These are phyloP conservation scores for Rhodamnia argentea DNA, from an alignment of 345 rosid species.

Conservation along the genomic window DNA sequence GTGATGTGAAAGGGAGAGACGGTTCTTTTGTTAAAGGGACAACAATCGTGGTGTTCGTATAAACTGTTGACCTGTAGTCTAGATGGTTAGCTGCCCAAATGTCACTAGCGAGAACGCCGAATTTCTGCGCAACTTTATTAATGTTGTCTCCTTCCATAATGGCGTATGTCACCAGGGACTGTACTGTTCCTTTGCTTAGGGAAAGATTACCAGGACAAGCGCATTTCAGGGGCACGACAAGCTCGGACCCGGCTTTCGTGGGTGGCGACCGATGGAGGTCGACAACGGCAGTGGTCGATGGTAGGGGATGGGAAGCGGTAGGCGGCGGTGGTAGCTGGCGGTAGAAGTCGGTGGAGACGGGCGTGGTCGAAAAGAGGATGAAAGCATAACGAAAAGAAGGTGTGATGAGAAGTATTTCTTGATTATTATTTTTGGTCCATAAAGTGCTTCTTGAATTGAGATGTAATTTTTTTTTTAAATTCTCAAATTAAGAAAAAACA, in stretches of 20 bases:
- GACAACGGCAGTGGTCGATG: no score
- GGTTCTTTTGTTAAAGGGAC: slow-evolving; percentile 26
- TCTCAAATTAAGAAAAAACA: no score
- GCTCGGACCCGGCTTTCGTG: slow-evolving; percentile 9
- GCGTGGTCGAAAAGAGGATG: no score
- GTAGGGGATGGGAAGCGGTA: no score
- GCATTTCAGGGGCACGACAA: slow-evolving; percentile 40
- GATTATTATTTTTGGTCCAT: no score
- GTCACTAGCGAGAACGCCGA: slow-evolving; percentile 16
- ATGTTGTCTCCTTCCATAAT: slow-evolving; percentile 27
- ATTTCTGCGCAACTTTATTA: slow-evolving; percentile 13
- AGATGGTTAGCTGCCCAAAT: slow-evolving; percentile 27
- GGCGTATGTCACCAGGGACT: slow-evolving; percentile 41
- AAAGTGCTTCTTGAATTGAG: no score
- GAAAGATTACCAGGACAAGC: slow-evolving; percentile 35
- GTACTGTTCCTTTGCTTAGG: not conserved
- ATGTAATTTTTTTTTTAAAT: no score
- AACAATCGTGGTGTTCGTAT: slow-evolving; percentile 34
- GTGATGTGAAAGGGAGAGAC: slow-evolving; percentile 1
- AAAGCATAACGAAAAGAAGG: no score
- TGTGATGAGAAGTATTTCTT: no score
- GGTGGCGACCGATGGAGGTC: no score
- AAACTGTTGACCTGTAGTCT: slow-evolving; percentile 23
- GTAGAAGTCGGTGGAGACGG: no score
- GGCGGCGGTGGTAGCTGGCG: no score